Evolutionary conservation across 805 yeast genomes (phyloP).

Genomic region (Millerozyma miso): DNA sequence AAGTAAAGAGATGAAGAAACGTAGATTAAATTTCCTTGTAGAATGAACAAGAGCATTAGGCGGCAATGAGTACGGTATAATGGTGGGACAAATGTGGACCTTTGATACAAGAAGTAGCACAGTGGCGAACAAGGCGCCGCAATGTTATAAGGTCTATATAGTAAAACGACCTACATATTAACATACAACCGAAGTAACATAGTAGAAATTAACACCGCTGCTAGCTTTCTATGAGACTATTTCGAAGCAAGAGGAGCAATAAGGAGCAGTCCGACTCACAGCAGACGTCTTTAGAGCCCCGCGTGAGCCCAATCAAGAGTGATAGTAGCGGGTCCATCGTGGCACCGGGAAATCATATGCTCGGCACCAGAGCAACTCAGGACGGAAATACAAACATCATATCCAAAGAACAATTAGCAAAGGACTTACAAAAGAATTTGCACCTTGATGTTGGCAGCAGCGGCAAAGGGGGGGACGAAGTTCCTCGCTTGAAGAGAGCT

Average conservation of each 20-base stretch:
- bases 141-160: too few relatives aligned
- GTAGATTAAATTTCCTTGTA: too few relatives aligned
- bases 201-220: too few relatives aligned
- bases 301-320: neutral
- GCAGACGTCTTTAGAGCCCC: neutral
- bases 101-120: too few relatives aligned
- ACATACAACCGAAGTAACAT: too few relatives aligned
- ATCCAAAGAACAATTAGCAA: neutral
- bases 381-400: neutral
- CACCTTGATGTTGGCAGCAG: neutral
- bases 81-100: too few relatives aligned
- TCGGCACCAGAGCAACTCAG: neutral
- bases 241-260: neutral
- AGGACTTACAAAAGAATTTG: neutral
- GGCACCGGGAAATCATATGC: neutral
- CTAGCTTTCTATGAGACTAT: neutral
- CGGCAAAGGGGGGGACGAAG: neutral
- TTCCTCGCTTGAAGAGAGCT: conserved; percentile 12
- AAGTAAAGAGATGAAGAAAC: too few relatives aligned
- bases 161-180: too few relatives aligned
- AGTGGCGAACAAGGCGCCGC: too few relatives aligned
- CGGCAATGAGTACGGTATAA: too few relatives aligned
- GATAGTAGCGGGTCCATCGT: neutral
- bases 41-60: too few relatives aligned
- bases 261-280: neutral